Conservation (phyloP, 2,329 filamentous ascomycete genomes). For the Verticillium longisporum region DNA sequence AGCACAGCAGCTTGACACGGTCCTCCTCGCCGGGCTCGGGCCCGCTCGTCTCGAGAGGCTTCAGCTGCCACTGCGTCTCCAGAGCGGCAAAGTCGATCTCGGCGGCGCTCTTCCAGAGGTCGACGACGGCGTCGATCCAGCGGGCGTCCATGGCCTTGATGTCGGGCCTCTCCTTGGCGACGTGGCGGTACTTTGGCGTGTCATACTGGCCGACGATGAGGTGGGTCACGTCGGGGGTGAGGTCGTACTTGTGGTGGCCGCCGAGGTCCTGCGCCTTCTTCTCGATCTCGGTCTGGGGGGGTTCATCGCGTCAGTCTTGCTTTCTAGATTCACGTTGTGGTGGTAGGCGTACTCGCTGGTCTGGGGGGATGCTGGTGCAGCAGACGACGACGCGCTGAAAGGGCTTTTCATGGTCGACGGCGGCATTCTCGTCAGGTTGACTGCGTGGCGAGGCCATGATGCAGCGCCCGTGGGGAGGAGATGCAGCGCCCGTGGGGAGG, state of each 20-base stretch:
- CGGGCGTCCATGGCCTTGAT: constrained; percentile 74
- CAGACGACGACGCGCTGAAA: constrained; percentile 72
- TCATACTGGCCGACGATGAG: constrained; percentile 84
- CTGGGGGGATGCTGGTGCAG: constrained; percentile 65
- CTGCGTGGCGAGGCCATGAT: background rate
- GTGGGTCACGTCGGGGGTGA: constrained; percentile 94
- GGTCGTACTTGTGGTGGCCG: constrained; percentile 78
- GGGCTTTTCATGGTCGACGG: constrained; percentile 53
- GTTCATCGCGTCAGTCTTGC: background rate
- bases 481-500: background rate
- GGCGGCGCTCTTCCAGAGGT: constrained; percentile 73
- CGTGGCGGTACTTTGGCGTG: constrained; percentile 92
- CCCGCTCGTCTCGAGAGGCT: constrained; percentile 52
- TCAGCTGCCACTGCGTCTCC: constrained; percentile 59
- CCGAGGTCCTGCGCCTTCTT: constrained; percentile 72
- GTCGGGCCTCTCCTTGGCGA: constrained; percentile 81
- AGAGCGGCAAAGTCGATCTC: constrained; percentile 66
- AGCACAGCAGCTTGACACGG: constrained; percentile 40
- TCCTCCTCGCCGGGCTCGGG: constrained; percentile 25
- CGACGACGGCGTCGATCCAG: constrained; percentile 77
- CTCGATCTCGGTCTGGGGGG: constrained; percentile 47
- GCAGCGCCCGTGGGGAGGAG: no score
- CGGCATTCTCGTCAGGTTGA: constrained; percentile 6
- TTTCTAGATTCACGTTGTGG: background rate
- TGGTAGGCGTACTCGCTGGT: background rate